Base-by-base conservation (phyloP, 2,329 filamentous ascomycete genomes). In the Sclerotinia trifoliorum region DNA sequence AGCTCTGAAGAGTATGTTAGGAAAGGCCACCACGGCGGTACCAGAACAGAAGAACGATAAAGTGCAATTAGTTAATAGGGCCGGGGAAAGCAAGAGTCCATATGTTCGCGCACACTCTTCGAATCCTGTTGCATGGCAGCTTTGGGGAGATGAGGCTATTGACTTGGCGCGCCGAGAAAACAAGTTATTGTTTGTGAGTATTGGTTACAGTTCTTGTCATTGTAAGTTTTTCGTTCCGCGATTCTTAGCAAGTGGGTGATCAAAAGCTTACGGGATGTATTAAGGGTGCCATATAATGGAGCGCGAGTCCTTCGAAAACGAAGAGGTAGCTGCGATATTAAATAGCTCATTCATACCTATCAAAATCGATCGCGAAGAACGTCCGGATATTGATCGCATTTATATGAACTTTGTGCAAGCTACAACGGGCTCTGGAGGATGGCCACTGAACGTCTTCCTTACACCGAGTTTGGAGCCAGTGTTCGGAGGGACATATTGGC, bases 321-420 rank as follows among this genome's bases (percentile, higher is more conserved):
- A 86, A 2, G 88, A 93, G 71, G 89, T 97, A 70, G 93, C 95
- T 21, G 81, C 86, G 32, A 84, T 97, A 68, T 84, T 99, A 48
- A 99, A 98, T 81, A 84, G 89, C 70, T 86, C 88, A 68, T 99
- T 98, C 78, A 88, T 99, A 56, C 94, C 95, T 5, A 88, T 98
- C 78, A 91, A 97, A 74, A 87, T 98, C 75, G 95, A 99, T 79
- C 88, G 94, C 70, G 95, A 99, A 80, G 93, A 97, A 80, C 88
- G 94, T 35, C 94, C 94, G 11, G 94, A 98, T 77, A 88, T 98
- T 72, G 95, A 99, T 77, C 89, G 91, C 70, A 94, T 98, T 72
- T 98, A 98, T 79, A 97, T 97, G 93, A 97, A 97, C 81, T 99
- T 97, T 79, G 90, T 97, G 52, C 93, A 97, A 78, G 94, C 94